Evolutionary conservation across 2,329 filamentous ascomycete species (phyloP).

Genomic region (Hirsutella minnesotensis): DNA sequence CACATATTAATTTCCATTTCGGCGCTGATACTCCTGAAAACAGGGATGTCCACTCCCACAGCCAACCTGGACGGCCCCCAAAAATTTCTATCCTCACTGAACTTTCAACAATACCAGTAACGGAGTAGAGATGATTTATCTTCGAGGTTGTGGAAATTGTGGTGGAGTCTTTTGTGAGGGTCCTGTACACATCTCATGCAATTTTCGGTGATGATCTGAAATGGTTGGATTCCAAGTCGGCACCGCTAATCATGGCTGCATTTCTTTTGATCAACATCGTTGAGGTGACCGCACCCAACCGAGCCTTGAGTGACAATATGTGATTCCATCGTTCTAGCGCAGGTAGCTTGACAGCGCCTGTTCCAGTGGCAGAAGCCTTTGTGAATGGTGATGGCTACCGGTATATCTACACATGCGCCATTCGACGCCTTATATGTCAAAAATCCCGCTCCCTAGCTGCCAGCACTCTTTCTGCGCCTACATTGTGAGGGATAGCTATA

Average conservation of each 20-base stretch:
- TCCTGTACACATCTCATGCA: background rate
- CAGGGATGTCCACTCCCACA: background rate
- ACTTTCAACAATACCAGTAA: background rate
- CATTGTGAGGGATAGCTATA: background rate
- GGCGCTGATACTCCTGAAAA: background rate
- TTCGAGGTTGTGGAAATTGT: background rate
- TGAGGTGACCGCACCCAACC: background rate
- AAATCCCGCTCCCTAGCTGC: background rate
- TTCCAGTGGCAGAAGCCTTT: background rate
- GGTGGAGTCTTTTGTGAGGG: background rate
- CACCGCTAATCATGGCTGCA: background rate
- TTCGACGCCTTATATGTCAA: background rate
- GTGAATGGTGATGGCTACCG: too few relatives aligned
- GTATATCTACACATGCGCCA: too few relatives aligned
- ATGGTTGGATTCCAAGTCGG: background rate
- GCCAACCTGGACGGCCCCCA: background rate
- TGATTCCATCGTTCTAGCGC: background rate
- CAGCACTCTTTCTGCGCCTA: background rate
- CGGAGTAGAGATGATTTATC: background rate
- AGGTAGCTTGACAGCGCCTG: background rate
- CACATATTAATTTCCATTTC: background rate
- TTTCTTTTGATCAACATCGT: background rate
- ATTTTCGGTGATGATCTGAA: background rate
- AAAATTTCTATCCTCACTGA: background rate
- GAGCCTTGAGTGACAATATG: background rate